These are phyloP conservation scores for Bimuria novae-zelandiae DNA, from an alignment of 2,329 filamentous ascomycete species.

Conservation along the genomic window DNA sequence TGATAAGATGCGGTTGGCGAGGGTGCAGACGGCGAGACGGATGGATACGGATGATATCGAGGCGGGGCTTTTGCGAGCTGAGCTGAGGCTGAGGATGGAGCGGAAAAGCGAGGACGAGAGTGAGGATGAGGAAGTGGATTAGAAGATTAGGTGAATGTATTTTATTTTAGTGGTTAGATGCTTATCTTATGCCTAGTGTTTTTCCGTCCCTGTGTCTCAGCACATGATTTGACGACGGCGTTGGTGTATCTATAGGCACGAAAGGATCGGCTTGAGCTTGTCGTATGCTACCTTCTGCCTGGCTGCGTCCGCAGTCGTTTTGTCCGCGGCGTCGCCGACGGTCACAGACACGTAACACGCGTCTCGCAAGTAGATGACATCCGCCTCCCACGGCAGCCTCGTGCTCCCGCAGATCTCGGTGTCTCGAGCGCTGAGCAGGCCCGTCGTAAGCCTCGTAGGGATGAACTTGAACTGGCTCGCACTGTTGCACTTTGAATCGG, in stretches of 20 bases:
- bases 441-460: conserved; percentile 63
- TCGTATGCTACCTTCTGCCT: conserved; percentile 58
- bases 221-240: too few species aligned
- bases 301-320: conserved; percentile 61
- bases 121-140: too few species aligned
- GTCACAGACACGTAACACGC: conserved; percentile 66
- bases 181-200: too few species aligned
- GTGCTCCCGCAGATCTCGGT: conserved; percentile 60
- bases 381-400: conserved; percentile 63
- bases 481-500: conserved; percentile 55
- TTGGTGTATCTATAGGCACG: conserved; percentile 19
- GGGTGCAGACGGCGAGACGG: background rate
- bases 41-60: too few species aligned
- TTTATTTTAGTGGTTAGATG: too few species aligned
- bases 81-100: too few species aligned
- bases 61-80: too few species aligned
- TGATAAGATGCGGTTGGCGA: background rate
- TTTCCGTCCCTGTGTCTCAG: too few species aligned
- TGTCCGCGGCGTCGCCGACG: conserved; percentile 63
- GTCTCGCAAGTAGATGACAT: conserved; percentile 52
- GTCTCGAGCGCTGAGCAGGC: conserved; percentile 51
- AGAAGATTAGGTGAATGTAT: too few species aligned
- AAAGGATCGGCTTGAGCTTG: conserved; percentile 55
- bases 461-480: conserved; percentile 65
- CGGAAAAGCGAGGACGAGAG: too few species aligned